Evolutionary conservation across 108 stramenopile genomes (phyloP).

Genomic region (Pseudonitzschia multiseries): DNA sequence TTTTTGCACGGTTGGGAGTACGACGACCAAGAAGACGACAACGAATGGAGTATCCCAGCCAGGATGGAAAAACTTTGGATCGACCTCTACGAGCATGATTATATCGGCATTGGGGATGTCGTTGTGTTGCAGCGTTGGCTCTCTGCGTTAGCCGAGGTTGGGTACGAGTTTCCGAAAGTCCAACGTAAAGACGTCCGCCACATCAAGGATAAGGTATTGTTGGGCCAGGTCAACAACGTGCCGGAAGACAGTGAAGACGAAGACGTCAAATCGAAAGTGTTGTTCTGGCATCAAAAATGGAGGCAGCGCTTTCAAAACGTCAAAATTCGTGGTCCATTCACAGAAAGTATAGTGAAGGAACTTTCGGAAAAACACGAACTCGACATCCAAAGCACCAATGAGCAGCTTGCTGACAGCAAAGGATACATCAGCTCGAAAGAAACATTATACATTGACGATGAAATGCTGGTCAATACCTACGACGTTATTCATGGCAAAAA

Average conservation of each 20-base stretch:
- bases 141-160: slow-evolving; percentile 26
- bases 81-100: slow-evolving; percentile 50
- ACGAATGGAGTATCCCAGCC: slow-evolving; percentile 6
- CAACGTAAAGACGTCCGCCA: background rate
- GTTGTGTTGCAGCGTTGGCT: slow-evolving; percentile 43
- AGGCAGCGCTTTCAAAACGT: background rate
- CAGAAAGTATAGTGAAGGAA: background rate
- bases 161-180: slow-evolving; percentile 30
- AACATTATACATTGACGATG: background rate
- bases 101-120: slow-evolving; percentile 28
- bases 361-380: background rate
- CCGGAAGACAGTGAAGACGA: background rate
- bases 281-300: background rate
- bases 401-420: background rate
- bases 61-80: slow-evolving; percentile 42
- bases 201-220: background rate
- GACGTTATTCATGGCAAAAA: too few species aligned
- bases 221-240: background rate
- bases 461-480: background rate
- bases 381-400: background rate
- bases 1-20: slow-evolving; percentile 38
- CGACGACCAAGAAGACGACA: background rate
- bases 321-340: background rate
- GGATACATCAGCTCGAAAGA: background rate
- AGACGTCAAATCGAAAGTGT: background rate